phyloP scores from a whole-genome alignment of 2,329 filamentous ascomycete species.

The Fusarium sublunatum region DNA sequence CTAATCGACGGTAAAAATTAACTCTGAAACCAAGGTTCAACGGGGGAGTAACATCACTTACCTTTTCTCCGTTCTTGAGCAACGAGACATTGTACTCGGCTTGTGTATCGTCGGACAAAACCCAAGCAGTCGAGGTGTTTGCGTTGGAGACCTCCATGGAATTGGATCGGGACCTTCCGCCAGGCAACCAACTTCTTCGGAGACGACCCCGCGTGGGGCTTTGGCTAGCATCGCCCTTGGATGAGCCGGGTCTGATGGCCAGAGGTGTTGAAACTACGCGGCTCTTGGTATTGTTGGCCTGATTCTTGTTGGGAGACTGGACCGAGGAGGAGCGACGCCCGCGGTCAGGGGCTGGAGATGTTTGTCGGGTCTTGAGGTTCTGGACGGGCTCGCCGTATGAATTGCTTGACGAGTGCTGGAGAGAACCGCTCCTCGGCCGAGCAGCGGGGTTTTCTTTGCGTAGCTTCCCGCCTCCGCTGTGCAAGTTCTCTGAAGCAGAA shows the following conservation, averaged over 20 bases:
- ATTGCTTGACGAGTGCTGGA: conserved; percentile 41
- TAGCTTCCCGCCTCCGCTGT: conserved; percentile 45
- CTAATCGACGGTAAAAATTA: conserved; percentile 50
- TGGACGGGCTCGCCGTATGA: conserved; percentile 27
- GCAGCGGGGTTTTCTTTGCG: conserved; percentile 47
- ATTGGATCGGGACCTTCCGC: conserved; percentile 62
- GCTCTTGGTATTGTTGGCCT: conserved; percentile 46
- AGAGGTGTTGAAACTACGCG: conserved; percentile 50
- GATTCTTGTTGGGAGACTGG: conserved; percentile 51
- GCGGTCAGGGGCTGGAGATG: conserved; percentile 54
- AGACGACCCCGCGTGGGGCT: conserved; percentile 59
- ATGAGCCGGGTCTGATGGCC: conserved; percentile 44
- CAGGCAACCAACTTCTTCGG: conserved; percentile 66
- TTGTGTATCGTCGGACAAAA: conserved; percentile 63
- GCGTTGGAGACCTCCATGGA: conserved; percentile 52
- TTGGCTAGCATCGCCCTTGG: conserved; percentile 52
- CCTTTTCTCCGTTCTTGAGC: conserved; percentile 66
- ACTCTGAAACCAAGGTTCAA: conserved; percentile 21
- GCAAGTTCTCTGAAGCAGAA: conserved; percentile 33
- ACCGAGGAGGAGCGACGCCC: conserved; percentile 61
- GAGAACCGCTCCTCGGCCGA: conserved; percentile 51
- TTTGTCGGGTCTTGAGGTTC: conserved; percentile 43
- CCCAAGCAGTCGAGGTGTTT: conserved; percentile 60
- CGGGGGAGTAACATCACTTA: conserved; percentile 47
- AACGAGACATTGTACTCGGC: conserved; percentile 67